Percentiles rank a stretch among this genome's conserved stretches.
Evolutionary conservation across 2,329 filamentous ascomycete genomes (phyloP).

Genomic region (Hirsutella thompsonii): DNA sequence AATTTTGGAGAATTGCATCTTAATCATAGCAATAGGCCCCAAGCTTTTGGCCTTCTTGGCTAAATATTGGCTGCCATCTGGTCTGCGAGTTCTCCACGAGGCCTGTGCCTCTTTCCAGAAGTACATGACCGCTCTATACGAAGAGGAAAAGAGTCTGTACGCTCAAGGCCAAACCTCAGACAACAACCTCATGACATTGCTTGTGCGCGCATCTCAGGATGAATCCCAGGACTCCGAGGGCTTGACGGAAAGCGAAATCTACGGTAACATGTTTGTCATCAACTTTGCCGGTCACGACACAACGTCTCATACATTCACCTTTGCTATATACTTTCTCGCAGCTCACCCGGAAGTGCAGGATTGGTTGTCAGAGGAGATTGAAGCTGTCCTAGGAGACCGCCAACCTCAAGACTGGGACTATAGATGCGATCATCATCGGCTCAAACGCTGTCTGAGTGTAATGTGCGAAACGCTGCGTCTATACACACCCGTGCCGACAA

Average conservation of each 20-base stretch:
- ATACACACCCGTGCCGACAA: neutral
- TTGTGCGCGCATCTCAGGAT: neutral
- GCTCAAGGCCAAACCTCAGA: neutral
- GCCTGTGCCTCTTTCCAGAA: neutral
- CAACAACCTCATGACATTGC: neutral
- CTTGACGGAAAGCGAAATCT: neutral
- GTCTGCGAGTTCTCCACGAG: neutral
- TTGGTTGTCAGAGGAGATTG: neutral
- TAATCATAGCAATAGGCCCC: neutral
- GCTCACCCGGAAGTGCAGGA: neutral
- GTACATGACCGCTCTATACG: neutral
- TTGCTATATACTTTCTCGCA: neutral
- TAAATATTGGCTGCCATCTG: neutral
- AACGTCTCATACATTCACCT: too few species aligned
- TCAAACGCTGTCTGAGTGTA: neutral
- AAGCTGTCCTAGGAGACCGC: neutral
- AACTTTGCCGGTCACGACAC: neutral
- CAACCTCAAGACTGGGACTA: neutral
- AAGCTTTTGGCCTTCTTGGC: neutral
- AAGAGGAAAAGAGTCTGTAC: neutral
- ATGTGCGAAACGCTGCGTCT: neutral
- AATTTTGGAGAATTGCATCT: slow-evolving; percentile 1
- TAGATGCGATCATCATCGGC: neutral
- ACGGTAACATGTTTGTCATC: neutral
- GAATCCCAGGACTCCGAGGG: neutral